Base-by-base conservation (phyloP, 2,329 filamentous ascomycete species). In the Fusarium ramigenum region DNA sequence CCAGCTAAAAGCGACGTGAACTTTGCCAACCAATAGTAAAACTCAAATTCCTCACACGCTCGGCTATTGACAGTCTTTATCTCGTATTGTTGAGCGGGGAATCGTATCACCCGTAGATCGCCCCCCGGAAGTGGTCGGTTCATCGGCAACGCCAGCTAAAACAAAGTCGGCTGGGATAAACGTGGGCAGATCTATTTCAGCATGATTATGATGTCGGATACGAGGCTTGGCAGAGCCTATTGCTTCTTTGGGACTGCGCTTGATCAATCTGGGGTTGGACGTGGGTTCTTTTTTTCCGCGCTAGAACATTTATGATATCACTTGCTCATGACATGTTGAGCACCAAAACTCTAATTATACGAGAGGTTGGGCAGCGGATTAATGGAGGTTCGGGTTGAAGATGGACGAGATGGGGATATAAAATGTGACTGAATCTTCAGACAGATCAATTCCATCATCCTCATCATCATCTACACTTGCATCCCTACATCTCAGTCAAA, bases 341-440 rank as follows among this genome's bases (percentile, higher is more conserved):
- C 46, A 18, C 15, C 19, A 32, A n/a, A 32, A 49, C 46, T 49
- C 19, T 49, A 49, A 49, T 32, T 32, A 32, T 49, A 32, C 46
- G 46, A 49, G 46, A 18, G 46, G 46, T 7, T 49, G 46, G 46
- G 28, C 28, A 32, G 7, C 28, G 12, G 28, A 32, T 18, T 49
- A 21, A 32, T 5, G 15, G 10, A 32, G n/a, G 0, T 0, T 32
- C 15, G 15, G 28, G 28, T 9, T 9, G 2, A n/a, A 49, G 28
- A 32, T 12, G 2, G 28, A 32, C 10, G 21, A 32, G 21, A 49
- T 32, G 21, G 46, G 18, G 5, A 32, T 32, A 49, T 49, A 49
- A 49, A 49, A n/a, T n/a, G n/a, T n/a, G n/a, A n/a, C n/a, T n/a
- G n/a, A n/a, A n/a, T n/a, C 46, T 18, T 9, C 19, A 10, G 18